Evolutionary conservation across 495 filamentous ascomycete genomes (phyloP).

Genomic region (Hypoxylon subgilvum): DNA sequence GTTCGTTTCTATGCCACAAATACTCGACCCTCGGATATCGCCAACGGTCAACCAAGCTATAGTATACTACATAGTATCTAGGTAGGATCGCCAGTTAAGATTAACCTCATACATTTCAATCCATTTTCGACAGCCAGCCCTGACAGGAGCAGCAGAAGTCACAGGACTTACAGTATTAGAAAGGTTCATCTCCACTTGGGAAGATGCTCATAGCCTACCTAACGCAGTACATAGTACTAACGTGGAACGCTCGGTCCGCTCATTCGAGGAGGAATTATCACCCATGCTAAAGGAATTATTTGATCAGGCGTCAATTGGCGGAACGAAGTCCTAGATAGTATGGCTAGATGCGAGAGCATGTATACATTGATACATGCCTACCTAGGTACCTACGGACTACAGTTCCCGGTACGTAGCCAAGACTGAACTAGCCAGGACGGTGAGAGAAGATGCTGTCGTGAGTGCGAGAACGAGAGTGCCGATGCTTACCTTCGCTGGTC

Average conservation of each 20-base stretch:
- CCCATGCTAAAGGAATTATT: constrained; percentile 10
- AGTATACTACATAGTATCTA: no score
- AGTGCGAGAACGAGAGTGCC: no score
- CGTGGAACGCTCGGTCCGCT: constrained; percentile 27
- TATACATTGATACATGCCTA: constrained; percentile 1
- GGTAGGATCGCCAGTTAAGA: constrained; percentile 15
- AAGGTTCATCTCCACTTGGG: constrained; percentile 30
- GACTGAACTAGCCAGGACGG: constrained; percentile 6
- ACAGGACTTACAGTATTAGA: no score
- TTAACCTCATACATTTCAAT: constrained; percentile 4
- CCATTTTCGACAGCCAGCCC: constrained; percentile 5
- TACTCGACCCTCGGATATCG: no score
- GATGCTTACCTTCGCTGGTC: neutral
- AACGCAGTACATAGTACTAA: no score
- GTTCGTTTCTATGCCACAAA: no score
- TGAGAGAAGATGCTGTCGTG: constrained; percentile 3
- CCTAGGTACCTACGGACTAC: neutral
- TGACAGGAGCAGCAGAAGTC: constrained; percentile 11
- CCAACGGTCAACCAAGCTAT: neutral
- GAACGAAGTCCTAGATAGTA: constrained; percentile 35
- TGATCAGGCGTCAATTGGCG: constrained; percentile 21
- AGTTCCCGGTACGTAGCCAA: neutral
- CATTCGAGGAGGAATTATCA: constrained; percentile 12
- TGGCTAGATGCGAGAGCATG: no score
- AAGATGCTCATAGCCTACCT: no score